Evolutionary conservation across 148 eudicot species (phyloP).

Genomic region (Nepenthes gracilis): DNA sequence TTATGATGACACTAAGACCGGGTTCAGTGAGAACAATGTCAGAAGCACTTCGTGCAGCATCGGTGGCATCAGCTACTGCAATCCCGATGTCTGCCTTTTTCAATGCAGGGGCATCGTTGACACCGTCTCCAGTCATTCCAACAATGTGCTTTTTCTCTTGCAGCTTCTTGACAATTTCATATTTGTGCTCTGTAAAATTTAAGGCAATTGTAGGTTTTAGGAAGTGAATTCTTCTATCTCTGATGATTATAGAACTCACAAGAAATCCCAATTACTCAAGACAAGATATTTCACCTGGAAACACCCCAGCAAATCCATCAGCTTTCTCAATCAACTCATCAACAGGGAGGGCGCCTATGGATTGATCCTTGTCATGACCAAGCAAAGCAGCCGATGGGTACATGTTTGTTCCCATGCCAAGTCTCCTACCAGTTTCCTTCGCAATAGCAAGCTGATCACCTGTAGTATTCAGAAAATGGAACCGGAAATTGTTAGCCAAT

Average conservation of each 20-base stretch:
- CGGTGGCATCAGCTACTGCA: slow-evolving; percentile 95
- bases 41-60: slow-evolving; percentile 94
- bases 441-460: slow-evolving; percentile 96
- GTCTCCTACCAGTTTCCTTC: slow-evolving; percentile 92
- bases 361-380: slow-evolving; percentile 59
- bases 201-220: not conserved
- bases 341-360: slow-evolving; percentile 59
- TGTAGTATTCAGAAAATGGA: slow-evolving; percentile 7
- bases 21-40: slow-evolving; percentile 96
- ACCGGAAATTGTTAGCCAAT: not conserved
- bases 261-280: not conserved
- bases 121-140: slow-evolving; percentile 99
- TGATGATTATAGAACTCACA: not conserved
- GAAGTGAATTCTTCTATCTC: slow-evolving; percentile 3
- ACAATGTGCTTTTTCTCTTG: slow-evolving; percentile 97
- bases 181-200: slow-evolving; percentile 64
- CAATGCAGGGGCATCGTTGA: slow-evolving; percentile 93
- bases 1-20: slow-evolving; percentile 92
- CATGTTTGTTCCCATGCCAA: slow-evolving; percentile 98
- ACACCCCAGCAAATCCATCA: slow-evolving; percentile 94
- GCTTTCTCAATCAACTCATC: slow-evolving; percentile 93
- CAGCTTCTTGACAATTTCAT: slow-evolving; percentile 93
- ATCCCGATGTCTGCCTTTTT: slow-evolving; percentile 97
- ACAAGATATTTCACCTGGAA: slow-evolving; percentile 47
- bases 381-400: slow-evolving; percentile 85